Evolutionary conservation across 2,329 filamentous ascomycete genomes (phyloP), one percentile per base, ranked within the genome.

Genomic region (Escovopsis sp.): DNA sequence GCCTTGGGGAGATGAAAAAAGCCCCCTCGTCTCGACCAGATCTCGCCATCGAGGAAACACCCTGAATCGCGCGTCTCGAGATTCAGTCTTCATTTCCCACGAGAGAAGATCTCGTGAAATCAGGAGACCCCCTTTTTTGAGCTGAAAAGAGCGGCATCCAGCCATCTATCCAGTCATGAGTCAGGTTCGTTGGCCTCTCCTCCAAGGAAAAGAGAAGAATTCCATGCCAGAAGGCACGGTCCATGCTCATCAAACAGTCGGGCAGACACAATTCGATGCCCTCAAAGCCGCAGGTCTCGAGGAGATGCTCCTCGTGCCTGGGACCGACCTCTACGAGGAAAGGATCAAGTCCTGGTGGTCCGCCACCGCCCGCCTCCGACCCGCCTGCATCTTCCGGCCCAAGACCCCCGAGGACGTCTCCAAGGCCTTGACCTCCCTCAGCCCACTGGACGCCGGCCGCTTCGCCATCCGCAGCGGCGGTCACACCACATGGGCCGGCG

Each of bases 391-490:
- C 21, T 19, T 34, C 21, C 32, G 26, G 23, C 32, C 32, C 11
- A 19, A 23, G 13, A 34, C 33, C 10, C 5, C 26, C 25, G 12
- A 35, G 11, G 25, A 35, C 19, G 33, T 35, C 15, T 35, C 33
- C 25, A 30, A 29, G 27, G 33, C 26, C 7, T 9, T 35, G 3
- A 14, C 17, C 8, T 19, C 19, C 23, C 16, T 34, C 19, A 27
- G 32, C 14, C 14, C 16, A 11, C 32, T 34, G 7, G 32, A 23
- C 19, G 16, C 12, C 8, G 32, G 32, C n/a, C 15, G 31, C 33
- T 45, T 45, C 23, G 42, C 40, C 5, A 42, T 45, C 11, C 41
- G 43, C 23, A 34, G 40, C 10, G 40, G 42, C 6, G 42, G 43
- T 17, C 42, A 45, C 18, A 34, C 29, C 12, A 18, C 25, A 15